phyloP scores from a whole-genome alignment of 352 stramenopile species.

The Phytophthora sansomeana region DNA sequence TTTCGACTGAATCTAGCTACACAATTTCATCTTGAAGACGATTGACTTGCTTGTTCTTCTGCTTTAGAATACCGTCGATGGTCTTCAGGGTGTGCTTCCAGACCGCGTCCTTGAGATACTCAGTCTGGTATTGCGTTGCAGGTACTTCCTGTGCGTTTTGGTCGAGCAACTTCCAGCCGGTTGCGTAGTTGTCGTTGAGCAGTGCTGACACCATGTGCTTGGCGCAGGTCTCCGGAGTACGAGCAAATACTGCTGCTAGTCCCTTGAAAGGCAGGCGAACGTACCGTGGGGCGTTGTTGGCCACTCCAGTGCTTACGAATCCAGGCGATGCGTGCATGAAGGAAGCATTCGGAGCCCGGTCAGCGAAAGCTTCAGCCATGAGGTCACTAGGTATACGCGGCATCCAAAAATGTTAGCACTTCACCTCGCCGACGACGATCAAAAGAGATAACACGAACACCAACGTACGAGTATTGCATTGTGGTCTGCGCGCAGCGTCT shows the following conservation, averaged over 20 bases:
- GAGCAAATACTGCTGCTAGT: conserved; percentile 18
- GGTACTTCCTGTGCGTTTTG: conserved; percentile 20
- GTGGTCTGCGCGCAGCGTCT: conserved; percentile 24
- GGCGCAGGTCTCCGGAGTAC: conserved; percentile 20
- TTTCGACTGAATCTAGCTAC: too few species aligned
- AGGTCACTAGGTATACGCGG: too few species aligned
- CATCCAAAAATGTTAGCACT: too few species aligned
- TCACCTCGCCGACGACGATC: too few species aligned
- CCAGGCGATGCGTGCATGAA: conserved; percentile 34
- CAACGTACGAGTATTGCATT: conserved; percentile 37
- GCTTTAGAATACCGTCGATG: conserved; percentile 28
- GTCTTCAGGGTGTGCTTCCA: conserved; percentile 30
- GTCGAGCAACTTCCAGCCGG: conserved; percentile 30
- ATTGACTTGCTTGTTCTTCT: neutral
- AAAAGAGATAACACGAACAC: too few species aligned
- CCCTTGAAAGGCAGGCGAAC: conserved; percentile 5
- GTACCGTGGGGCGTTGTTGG: conserved; percentile 17
- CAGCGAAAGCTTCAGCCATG: conserved; percentile 32
- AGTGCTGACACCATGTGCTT: conserved; percentile 31
- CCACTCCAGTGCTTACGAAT: conserved; percentile 25
- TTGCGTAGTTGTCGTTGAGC: conserved; percentile 27
- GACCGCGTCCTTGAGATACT: conserved; percentile 30
- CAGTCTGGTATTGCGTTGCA: conserved; percentile 29
- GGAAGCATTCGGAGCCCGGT: conserved; percentile 20
- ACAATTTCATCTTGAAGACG: too few species aligned